Percentiles rank a stretch among this genome's conserved stretches.
Conservation (phyloP, 75 land plant genomes). For the Cunninghamia lanceolata region DNA sequence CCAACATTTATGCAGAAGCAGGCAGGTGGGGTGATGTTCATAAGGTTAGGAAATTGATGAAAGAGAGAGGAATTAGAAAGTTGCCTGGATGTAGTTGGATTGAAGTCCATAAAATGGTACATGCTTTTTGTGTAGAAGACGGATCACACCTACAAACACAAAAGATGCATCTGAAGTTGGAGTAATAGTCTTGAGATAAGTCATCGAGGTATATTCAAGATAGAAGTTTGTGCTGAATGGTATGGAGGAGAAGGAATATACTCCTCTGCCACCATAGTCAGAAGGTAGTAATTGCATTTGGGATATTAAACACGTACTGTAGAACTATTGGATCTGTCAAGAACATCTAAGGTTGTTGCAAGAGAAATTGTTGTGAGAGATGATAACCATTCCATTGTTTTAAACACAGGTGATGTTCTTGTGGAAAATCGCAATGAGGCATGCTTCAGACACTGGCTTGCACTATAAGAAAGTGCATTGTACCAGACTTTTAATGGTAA, state of each 20-base stretch:
- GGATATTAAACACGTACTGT: neutral
- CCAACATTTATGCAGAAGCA: neutral
- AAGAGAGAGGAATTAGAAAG: neutral
- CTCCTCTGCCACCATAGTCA: neutral
- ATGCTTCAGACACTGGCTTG: neutral
- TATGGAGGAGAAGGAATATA: constrained; percentile 2
- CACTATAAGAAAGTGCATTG: neutral
- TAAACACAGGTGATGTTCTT: neutral
- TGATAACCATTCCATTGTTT: neutral
- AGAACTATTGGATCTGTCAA: neutral
- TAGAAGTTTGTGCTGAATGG: neutral
- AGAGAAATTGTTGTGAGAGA: neutral
- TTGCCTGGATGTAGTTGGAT: constrained; percentile 8
- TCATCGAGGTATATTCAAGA: neutral
- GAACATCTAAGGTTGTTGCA: neutral
- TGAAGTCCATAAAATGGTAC: neutral
- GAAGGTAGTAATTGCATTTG: neutral
- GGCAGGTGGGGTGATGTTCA: constrained; percentile 2
- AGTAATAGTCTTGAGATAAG: neutral
- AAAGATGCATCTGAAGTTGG: neutral
- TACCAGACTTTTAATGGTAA: neutral
- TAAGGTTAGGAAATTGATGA: neutral
- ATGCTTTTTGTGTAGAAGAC: constrained; percentile 1
- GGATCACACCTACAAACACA: neutral
- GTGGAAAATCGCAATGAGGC: neutral